Percentiles rank a stretch among this genome's conserved stretches.
phyloP scores from a whole-genome alignment of 2,329 filamentous ascomycete species.

The Epichloe uncinata region DNA sequence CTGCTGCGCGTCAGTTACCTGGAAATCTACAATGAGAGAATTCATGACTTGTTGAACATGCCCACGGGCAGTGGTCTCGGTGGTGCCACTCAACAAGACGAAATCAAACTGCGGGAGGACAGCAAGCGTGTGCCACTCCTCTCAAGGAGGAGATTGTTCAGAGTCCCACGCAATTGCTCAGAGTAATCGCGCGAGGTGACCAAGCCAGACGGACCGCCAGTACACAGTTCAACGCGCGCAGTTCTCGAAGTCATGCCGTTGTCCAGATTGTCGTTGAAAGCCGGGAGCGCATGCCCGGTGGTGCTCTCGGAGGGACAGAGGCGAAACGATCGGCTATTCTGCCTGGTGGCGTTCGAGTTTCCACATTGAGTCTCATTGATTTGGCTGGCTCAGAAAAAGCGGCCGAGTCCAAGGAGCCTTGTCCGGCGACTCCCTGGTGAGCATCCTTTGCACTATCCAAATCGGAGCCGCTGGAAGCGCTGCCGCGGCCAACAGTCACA shows the following conservation, averaged over 20 bases:
- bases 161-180: constrained; percentile 84
- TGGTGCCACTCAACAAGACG: constrained; percentile 53
- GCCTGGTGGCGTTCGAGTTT: constrained; percentile 87
- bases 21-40: constrained; percentile 98
- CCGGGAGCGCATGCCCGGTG: constrained; percentile 63
- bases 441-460: constrained; percentile 93
- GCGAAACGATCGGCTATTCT: constrained; percentile 55
- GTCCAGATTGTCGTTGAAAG: constrained; percentile 98
- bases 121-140: constrained; percentile 85
- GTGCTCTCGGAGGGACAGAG: constrained; percentile 22
- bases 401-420: constrained; percentile 88
- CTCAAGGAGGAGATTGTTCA: constrained; percentile 98
- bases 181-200: constrained; percentile 91
- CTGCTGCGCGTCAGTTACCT: constrained; percentile 91
- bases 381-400: constrained; percentile 92
- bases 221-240: constrained; percentile 93
- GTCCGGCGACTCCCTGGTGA: constrained; percentile 92
- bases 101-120: constrained; percentile 95
- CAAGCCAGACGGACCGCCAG: constrained; percentile 80
- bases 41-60: constrained; percentile 81
- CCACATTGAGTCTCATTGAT: constrained; percentile 90
- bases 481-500: constrained; percentile 60
- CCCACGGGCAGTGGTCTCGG: constrained; percentile 45
- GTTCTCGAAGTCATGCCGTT: constrained; percentile 94
- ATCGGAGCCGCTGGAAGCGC: constrained; percentile 67